Evolutionary conservation across 164 flowering plant species (phyloP), one percentile per base, ranked within the genome.

Genomic region (Piper betle): DNA sequence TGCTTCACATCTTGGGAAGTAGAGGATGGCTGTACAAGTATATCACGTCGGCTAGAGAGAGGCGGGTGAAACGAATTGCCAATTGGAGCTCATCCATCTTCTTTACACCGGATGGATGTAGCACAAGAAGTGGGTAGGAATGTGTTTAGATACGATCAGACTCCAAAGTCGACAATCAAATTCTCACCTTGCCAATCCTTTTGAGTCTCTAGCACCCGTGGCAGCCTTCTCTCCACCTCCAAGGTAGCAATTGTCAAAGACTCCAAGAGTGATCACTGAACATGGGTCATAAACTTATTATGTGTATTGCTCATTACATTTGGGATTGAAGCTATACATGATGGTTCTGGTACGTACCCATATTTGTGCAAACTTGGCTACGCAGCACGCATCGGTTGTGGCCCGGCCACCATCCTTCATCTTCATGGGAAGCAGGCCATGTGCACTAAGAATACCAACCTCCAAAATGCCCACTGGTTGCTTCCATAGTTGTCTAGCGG

Each of bases 401-500:
- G 73, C 76, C 57, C 68, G 63, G 7, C 81, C 78, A 17, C 80
- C n/a, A n/a, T n/a, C 85, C 57, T 77, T 83, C 39, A 66, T 72
- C 70, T 87, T 85, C 95, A 87, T 85, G 6, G 87, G 84, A 1
- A 59, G 80, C n/a, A 87, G 85, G 53, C 87, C 95, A 59, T 84
- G 82, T 4, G 95, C 89, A 10, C 89, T 75, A 18, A 85, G 62
- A 66, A 87, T 85, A 1, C 95, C 88, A 0, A 87, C 84, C 64
- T 87, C 95, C 38, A 87, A 75, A 8, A 85, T 74, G 3, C 89
- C 95, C 6, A 82, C 73, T 0, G 89, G 86, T 42, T 79, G 78
- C 75, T 85, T 85, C 91, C 91, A 85, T 2, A 87, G 85, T 72
- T 87, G 86, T 52, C 78, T 66, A 12, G 91, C 91, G 2, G 95